Evolutionary conservation across 2,329 filamentous ascomycete genomes (phyloP), one percentile per base, ranked within the genome.

Genomic region (Lomentospora prolificans): DNA sequence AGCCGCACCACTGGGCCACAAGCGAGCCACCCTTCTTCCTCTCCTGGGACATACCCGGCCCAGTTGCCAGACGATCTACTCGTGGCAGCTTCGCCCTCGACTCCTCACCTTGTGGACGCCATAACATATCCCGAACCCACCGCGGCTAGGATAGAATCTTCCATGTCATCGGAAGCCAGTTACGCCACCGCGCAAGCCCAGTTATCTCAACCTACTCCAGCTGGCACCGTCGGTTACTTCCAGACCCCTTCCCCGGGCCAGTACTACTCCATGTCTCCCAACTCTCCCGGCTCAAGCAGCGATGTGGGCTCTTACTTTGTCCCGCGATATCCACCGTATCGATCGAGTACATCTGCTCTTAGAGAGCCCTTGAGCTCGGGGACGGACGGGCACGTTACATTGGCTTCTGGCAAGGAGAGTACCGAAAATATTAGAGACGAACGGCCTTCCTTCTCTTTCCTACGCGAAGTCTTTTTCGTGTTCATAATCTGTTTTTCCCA

Each of bases 391-490:
- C 14, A 28, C 52, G 9, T 44, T 3, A 12, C 33, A 19, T 46
- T 31, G 33, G 25, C 25, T 10, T 7, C 12, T 28, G 36, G n/a
- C 30, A 53, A 36, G 19, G 17, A 36, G 31, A 25, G 19, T 19
- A 41, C 30, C 19, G 36, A 30, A 10, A 31, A 41, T 3, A 6
- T 53, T 8, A 39, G 30, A 2, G 51, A 53, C 10, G 51, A 31
- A 4, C 24, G 53, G 28, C 48, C 54, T 3, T 22, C 46, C 19
- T 54, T 59, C 24, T 59, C 58, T n/a, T 56, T 55, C 4, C 33
- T 58, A 28, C 53, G 58, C 51, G 58, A 60, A 55, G 52, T 57
- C n/a, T 39, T 60, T 33, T 55, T 60, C 46, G 55, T 56, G 27
- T 31, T 50, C 33, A 50, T 58, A 12, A 54, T 60, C 3, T 60